phyloP scores from a whole-genome alignment of 257 asterid genomes.

The Solanum okadae region DNA sequence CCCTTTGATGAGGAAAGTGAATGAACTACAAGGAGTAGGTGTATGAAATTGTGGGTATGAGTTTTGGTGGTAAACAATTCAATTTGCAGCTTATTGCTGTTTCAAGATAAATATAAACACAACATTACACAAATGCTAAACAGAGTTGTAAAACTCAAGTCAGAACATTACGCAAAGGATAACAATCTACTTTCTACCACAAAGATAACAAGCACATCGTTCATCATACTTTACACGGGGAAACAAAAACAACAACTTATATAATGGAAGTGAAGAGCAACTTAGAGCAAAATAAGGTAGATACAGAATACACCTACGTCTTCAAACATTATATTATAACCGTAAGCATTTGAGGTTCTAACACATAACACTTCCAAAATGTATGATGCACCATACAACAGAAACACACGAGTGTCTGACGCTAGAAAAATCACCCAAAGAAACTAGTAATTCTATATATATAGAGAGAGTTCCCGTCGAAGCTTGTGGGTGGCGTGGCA shows the following conservation, averaged over 20 bases:
- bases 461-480: too few species aligned
- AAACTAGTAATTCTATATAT: too few species aligned
- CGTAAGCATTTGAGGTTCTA: not conserved
- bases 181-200: not conserved
- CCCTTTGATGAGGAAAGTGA: not conserved
- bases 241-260: not conserved
- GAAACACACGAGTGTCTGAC: not conserved
- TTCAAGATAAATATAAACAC: slow-evolving; percentile 30
- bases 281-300: not conserved
- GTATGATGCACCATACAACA: not conserved
- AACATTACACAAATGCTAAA: not conserved
- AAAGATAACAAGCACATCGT: not conserved
- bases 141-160: not conserved
- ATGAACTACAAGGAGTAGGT: not conserved
- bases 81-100: not conserved
- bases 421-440: not conserved
- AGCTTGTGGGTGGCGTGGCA: too few species aligned
- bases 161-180: not conserved
- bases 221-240: not conserved
- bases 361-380: not conserved
- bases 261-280: not conserved
- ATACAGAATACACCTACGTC: not conserved
- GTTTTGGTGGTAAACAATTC: not conserved
- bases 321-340: not conserved
- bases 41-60: not conserved